Evolutionary conservation across 2,329 filamentous ascomycete species (phyloP), one percentile per base, ranked within the genome.

Genomic region (Tricladium varicosporioides): DNA sequence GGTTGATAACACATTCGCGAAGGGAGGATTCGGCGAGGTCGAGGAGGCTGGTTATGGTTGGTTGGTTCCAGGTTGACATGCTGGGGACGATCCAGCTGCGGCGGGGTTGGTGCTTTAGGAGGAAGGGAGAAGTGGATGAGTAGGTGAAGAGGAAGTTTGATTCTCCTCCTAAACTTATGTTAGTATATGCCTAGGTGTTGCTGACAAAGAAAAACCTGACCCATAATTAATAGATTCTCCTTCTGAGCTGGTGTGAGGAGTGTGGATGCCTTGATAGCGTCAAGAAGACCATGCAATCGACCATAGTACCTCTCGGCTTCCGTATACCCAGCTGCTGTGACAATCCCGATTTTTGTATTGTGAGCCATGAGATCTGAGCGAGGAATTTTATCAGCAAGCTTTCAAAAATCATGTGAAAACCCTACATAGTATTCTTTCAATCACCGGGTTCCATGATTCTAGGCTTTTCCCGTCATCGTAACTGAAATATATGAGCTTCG

Each of bases 301-400:
- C 83, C 85, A 71, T 96, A 92, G 78, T 99, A 99, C 63, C 86
- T 86, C 54, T 87, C 83, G 5, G 91, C 89, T 40, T 93, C 89
- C 0, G 91, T 93, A 75, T 99, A 99, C 15, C 94, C 94, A 1
- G 94, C 94, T 1, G 94, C 94, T 0, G 94, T 99, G 51, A 99
- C 94, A 69, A 99, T 97, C 51, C 92, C 94, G 64, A 99, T 87
- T 64, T 88, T 89, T 62, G 93, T 89, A 59, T 88, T 87, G 63
- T 86, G 86, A 48, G 80, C 80, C 65, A 99, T 82, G 14, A 99
- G 84, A 60, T 86, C 85, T 54, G 22, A 7, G 22, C 3, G 86
- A 67, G 48, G 87, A 9, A n/a, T n/a, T 40, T 16, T 40, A 13
- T 63, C 7, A 43, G 53, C 14, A 27, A 33, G 5, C 3, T 8